Evolutionary conservation across 495 filamentous ascomycete species (phyloP).

Genomic region (Elaphomyces granulatus): DNA sequence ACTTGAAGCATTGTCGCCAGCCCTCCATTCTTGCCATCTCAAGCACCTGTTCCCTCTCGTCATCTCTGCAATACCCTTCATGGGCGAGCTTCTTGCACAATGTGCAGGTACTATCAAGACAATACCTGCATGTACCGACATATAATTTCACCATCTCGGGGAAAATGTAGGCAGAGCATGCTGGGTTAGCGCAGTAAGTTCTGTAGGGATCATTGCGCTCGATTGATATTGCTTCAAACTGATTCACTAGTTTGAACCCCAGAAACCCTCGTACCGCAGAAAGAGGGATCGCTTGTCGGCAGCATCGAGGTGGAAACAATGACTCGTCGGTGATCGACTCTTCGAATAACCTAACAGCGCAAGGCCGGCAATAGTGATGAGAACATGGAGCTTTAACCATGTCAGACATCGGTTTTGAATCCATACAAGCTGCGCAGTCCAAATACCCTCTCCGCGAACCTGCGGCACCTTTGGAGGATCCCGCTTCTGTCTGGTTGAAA

Average conservation of each 20-base stretch:
- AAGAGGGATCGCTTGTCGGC: conserved; percentile 25
- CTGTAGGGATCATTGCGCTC: conserved; percentile 32
- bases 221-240: conserved; percentile 24
- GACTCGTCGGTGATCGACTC: conserved; percentile 30
- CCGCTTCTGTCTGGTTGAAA: no score
- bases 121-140: conserved; percentile 28
- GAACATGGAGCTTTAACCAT: conserved; percentile 10
- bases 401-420: no score
- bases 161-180: conserved; percentile 34
- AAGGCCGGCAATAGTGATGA: conserved; percentile 36
- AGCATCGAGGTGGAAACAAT: conserved; percentile 40
- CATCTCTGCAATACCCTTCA: conserved; percentile 26
- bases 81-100: conserved; percentile 33
- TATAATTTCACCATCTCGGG: conserved; percentile 15
- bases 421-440: no score
- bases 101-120: conserved; percentile 26
- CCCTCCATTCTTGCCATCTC: conserved; percentile 19
- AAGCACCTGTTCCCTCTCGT: conserved; percentile 22
- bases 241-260: conserved; percentile 8
- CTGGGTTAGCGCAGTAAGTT: conserved; percentile 32
- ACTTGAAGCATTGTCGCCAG: conserved; percentile 31
- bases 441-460: no score
- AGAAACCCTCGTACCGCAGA: conserved; percentile 19
- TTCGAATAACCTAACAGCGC: conserved; percentile 27
- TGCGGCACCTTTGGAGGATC: no score